Percentiles rank a stretch among this genome's conserved stretches.
These are phyloP conservation scores for Saccharomyces hybrid DNA, from an alignment of 1,139 yeast genomes.

Conservation along the genomic window DNA sequence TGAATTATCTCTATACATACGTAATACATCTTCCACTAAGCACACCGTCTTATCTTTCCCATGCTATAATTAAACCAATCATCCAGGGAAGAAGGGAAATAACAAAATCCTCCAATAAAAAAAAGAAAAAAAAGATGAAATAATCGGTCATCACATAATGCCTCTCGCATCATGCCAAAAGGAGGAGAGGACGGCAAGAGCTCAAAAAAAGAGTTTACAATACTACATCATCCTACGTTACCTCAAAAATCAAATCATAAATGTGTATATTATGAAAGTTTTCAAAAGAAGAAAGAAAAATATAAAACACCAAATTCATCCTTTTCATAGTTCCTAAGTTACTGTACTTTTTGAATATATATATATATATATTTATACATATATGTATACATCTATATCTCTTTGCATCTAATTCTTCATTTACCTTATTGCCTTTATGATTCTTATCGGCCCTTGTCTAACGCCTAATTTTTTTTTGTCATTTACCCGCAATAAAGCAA, in stretches of 20 bases:
- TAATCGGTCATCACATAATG: neutral
- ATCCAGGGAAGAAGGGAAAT: neutral
- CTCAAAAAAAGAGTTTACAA: neutral
- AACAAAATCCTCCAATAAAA: neutral
- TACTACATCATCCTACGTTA: neutral
- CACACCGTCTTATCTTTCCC: neutral
- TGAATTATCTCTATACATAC: neutral
- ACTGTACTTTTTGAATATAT: neutral
- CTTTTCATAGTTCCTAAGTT: neutral
- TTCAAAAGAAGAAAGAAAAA: neutral
- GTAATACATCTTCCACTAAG: neutral
- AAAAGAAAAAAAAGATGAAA: neutral
- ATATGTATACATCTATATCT: neutral
- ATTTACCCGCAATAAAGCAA: conserved; percentile 1
- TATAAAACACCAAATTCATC: neutral
- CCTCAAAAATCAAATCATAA: neutral
- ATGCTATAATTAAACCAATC: neutral
- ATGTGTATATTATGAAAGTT: neutral
- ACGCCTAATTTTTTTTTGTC: neutral
- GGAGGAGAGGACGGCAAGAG: neutral
- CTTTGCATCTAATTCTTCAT: neutral
- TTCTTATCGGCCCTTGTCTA: neutral
- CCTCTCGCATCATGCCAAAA: neutral
- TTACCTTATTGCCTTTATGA: neutral
- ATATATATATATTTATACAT: neutral